These are phyloP conservation scores for Eucalyptus fibrosa DNA, from an alignment of 345 rosid species.

Conservation along the genomic window DNA sequence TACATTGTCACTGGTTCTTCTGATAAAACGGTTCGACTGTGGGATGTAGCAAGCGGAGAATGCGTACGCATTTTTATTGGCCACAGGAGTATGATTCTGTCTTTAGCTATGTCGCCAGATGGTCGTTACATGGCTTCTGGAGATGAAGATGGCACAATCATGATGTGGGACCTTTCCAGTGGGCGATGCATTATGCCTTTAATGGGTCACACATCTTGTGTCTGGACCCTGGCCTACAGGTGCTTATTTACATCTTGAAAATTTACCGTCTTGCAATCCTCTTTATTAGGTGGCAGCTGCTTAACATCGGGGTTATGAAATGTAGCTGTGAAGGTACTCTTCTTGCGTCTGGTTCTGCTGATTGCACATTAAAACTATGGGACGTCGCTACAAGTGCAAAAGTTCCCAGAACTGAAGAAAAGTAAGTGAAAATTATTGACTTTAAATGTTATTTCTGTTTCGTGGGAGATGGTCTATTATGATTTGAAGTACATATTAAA, in stretches of 20 bases:
- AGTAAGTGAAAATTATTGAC: slow-evolving; percentile 17
- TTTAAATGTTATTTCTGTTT: neutral
- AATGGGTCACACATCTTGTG: slow-evolving; percentile 88
- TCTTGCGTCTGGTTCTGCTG: slow-evolving; percentile 97
- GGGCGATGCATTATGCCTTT: slow-evolving; percentile 92
- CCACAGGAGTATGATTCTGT: slow-evolving; percentile 67
- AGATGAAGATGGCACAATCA: slow-evolving; percentile 88
- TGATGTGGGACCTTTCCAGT: slow-evolving; percentile 98
- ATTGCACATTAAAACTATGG: slow-evolving; percentile 89
- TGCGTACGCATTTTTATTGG: slow-evolving; percentile 86
- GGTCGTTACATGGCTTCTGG: slow-evolving; percentile 96
- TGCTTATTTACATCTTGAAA: neutral
- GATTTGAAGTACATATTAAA: neutral
- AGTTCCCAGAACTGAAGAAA: slow-evolving; percentile 53
- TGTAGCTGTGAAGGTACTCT: slow-evolving; percentile 87
- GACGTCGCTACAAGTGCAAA: slow-evolving; percentile 71
- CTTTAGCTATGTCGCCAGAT: slow-evolving; percentile 92
- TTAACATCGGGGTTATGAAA: neutral
- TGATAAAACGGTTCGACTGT: slow-evolving; percentile 82
- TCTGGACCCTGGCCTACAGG: slow-evolving; percentile 92
- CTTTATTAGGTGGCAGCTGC: neutral
- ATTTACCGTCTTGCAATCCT: neutral
- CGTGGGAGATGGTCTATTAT: neutral
- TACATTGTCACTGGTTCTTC: slow-evolving; percentile 89
- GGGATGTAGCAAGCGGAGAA: slow-evolving; percentile 95